Percentiles rank a stretch among this genome's conserved stretches.
Evolutionary conservation across 2,329 filamentous ascomycete genomes (phyloP).

Genomic region (Alternaria burnsii): DNA sequence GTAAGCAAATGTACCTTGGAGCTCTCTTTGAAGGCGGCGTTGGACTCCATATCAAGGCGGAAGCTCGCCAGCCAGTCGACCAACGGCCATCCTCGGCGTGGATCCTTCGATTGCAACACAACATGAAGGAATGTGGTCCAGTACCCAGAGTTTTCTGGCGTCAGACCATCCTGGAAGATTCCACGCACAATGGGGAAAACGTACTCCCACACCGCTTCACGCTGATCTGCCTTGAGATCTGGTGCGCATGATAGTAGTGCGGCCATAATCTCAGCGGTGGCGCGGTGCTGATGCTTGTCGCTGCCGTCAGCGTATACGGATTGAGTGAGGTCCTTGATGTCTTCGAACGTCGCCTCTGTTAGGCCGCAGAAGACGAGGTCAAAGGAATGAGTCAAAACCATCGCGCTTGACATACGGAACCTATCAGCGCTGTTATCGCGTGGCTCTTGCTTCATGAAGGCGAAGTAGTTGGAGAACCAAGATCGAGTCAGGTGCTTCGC

Average conservation of each 20-base stretch:
- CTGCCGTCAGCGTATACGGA: slow-evolving; percentile 89
- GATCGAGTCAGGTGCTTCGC: slow-evolving; percentile 79
- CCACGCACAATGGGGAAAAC: slow-evolving; percentile 86
- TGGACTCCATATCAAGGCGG: slow-evolving; percentile 90
- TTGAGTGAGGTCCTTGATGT: slow-evolving; percentile 81
- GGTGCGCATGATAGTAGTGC: slow-evolving; percentile 82
- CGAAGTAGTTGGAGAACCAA: slow-evolving; percentile 90
- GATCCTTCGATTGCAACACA: slow-evolving; percentile 87
- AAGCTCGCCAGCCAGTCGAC: slow-evolving; percentile 84
- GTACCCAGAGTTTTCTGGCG: slow-evolving; percentile 91
- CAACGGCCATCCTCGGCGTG: slow-evolving; percentile 84
- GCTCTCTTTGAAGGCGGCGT: slow-evolving; percentile 98
- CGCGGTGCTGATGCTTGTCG: slow-evolving; percentile 97
- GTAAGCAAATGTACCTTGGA: slow-evolving; percentile 93
- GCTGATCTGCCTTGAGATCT: slow-evolving; percentile 77
- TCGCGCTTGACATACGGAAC: slow-evolving; percentile 87
- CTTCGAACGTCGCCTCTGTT: slow-evolving; percentile 81
- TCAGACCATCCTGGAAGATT: slow-evolving; percentile 90
- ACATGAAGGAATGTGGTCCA: slow-evolving; percentile 96
- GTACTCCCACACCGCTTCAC: slow-evolving; percentile 84
- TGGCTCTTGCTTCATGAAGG: slow-evolving; percentile 95
- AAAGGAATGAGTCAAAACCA: slow-evolving; percentile 88
- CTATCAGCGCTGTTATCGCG: slow-evolving; percentile 82
- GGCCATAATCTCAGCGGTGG: slow-evolving; percentile 91
- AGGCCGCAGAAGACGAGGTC: slow-evolving; percentile 85